These are phyloP conservation scores for Keithomyces neogunnii DNA, from an alignment of 2,329 filamentous ascomycete species.

Conservation along the genomic window DNA sequence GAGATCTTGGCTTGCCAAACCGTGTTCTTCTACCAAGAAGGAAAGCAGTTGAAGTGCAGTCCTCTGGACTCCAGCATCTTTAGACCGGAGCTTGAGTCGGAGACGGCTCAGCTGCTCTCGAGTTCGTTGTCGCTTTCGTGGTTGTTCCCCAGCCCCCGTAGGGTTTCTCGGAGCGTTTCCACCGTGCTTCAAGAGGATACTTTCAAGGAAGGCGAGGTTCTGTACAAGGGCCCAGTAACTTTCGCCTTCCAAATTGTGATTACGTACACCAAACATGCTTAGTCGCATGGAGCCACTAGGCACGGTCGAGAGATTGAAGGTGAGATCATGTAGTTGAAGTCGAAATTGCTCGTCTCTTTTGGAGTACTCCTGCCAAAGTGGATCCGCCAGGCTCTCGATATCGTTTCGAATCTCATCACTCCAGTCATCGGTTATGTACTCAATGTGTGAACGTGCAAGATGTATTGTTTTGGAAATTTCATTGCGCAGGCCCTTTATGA, in stretches of 20 bases:
- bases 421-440: slow-evolving; percentile 42
- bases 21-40: slow-evolving; percentile 42
- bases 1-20: slow-evolving; percentile 42
- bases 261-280: slow-evolving; percentile 43
- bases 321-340: slow-evolving; percentile 70
- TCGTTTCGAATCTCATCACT: slow-evolving; percentile 31
- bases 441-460: slow-evolving; percentile 53
- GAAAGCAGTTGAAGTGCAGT: slow-evolving; percentile 50
- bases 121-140: slow-evolving; percentile 44
- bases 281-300: slow-evolving; percentile 37
- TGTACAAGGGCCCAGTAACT: slow-evolving; percentile 53
- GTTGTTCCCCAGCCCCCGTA: slow-evolving; percentile 32
- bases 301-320: slow-evolving; percentile 41
- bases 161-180: slow-evolving; percentile 13
- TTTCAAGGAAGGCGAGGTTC: slow-evolving; percentile 49
- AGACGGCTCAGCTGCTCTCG: slow-evolving; percentile 35
- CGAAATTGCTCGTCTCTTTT: slow-evolving; percentile 61
- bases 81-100: slow-evolving; percentile 37
- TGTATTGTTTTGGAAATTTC: slow-evolving; percentile 70
- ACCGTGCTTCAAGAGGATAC: slow-evolving; percentile 27
- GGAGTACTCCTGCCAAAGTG: slow-evolving; percentile 71
- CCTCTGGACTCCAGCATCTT: slow-evolving; percentile 34
- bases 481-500: slow-evolving; percentile 58
- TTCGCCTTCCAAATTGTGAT: slow-evolving; percentile 46
- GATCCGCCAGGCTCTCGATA: slow-evolving; percentile 59